Percentiles rank a stretch among this genome's conserved stretches.
Evolutionary conservation across 2,329 filamentous ascomycete genomes (phyloP).

Genomic region (Teratosphaeria nubilosa): DNA sequence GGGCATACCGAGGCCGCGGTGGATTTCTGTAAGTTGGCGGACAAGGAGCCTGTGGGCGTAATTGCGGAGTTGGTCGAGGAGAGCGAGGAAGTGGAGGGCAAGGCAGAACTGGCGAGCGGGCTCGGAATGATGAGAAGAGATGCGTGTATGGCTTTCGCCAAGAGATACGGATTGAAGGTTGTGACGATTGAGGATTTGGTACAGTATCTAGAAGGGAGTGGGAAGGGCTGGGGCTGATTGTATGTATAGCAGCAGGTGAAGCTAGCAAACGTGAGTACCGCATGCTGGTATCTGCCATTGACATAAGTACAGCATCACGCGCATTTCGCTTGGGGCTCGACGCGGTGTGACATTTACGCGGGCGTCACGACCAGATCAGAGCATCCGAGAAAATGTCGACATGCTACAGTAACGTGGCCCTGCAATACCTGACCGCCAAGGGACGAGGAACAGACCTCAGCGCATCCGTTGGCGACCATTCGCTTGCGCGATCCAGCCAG

Average conservation of each 20-base stretch:
- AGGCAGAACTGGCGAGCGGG: constrained; percentile 52
- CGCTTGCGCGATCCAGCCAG: neutral
- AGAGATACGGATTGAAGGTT: constrained; percentile 79
- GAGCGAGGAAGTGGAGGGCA: constrained; percentile 60
- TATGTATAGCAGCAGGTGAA: neutral
- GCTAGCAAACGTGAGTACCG: neutral
- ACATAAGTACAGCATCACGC: neutral
- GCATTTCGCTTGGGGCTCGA: neutral
- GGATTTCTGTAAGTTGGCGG: constrained; percentile 78
- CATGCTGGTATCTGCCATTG: neutral
- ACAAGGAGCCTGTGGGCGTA: constrained; percentile 64
- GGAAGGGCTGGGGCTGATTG: constrained; percentile 38
- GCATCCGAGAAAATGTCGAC: no score
- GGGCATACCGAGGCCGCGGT: constrained; percentile 93
- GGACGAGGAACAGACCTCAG: no score
- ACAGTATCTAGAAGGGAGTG: constrained; percentile 60
- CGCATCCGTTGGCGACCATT: no score
- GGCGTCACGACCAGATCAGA: no score
- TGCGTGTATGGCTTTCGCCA: constrained; percentile 78
- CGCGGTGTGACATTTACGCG: neutral
- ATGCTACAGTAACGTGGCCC: no score
- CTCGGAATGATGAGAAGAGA: constrained; percentile 87
- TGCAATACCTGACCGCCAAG: no score
- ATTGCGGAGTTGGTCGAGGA: constrained; percentile 91
- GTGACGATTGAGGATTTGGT: constrained; percentile 93